Evolutionary conservation across 1,139 yeast genomes (phyloP), one percentile per base, ranked within the genome.

Genomic region (Geotrichum australiense): DNA sequence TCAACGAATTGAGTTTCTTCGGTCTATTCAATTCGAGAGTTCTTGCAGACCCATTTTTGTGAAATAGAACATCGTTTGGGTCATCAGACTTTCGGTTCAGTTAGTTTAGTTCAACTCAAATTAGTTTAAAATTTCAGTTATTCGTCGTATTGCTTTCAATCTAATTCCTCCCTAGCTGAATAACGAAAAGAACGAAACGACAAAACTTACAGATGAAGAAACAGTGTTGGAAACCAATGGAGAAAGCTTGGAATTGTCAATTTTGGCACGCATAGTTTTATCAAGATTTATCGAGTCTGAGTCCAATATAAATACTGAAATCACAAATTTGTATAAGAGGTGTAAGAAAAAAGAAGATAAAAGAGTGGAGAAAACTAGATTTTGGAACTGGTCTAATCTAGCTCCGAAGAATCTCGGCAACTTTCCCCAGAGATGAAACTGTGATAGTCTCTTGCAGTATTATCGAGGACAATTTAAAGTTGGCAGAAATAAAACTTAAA

Each of bases 1-100:
- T 83, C 53, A 91, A 70, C 2, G 97, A 91, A 65, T 91, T 91
- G 57, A 91, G 73, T 62, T 91, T 91, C 48, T 71, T 63, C 21
- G 91, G 81, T 50, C 97, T 74, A 65, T 91, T 86, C 52, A 91
- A 71, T 11, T 82, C 73, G 50, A 89, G 69, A 28, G 83, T 66
- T 50, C 96, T 74, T n/a, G 94, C 78, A 38, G 78, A 74, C 52
- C 79, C 76, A 50, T 71, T 66, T 53, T 76, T 71, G 47, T 70
- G 59, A 62, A 83, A 83, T 46, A 80, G 67, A 16, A 85, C 94
- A 45, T 74, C 78, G 41, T 68, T 58, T 35, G 58, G 56, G 26
- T 53, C 53, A 15, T 53, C 51, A 4, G 53, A 43, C 4, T 14
- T 14, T 15, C 12, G 11, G 5, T 26, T 11, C 29, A 5, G 11